Evolutionary conservation across 306 rosid genomes (phyloP), one percentile per base, ranked within the genome.

Genomic region (Luffa acutangula): DNA sequence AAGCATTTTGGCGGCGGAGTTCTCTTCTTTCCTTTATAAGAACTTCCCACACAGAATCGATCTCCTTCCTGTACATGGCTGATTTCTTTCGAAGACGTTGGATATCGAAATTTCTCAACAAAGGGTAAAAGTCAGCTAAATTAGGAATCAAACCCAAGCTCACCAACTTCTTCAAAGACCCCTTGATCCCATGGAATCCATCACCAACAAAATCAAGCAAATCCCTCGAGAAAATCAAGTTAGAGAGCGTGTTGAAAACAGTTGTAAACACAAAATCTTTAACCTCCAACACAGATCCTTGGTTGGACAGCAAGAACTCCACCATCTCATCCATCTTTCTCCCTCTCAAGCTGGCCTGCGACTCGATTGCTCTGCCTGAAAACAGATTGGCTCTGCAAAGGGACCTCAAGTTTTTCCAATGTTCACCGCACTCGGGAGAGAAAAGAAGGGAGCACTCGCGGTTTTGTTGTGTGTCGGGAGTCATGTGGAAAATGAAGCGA

Each of bases 151-250:
- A 48, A 48, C 60, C 78, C 62, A 74, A 52, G 13, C 1, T 33
- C 78, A 51, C 33, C 60, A 51, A 6, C 62, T 74, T 74, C 43
- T 6, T 10, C 0, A 74, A 2, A 74, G 43, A 2, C 39, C 25
- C 63, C 14, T 74, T 74, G 17, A 74, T 8, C 1, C 12, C 78
- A 74, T 39, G 6, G 25, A 36, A 3, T 33, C 31, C 37, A 6
- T 74, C 62, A 33, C 34, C 78, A 46, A 7, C 63, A 25, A 51
- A 74, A n/a, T 49, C 78, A 12, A 74, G 0, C 36, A 49, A 41
- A 51, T 74, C 60, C 63, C 60, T 74, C 25, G 78, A 74, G 78
- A 74, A 74, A 20, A 75, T 11, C 34, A 75, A 58, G 60, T 75
- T 75, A 11, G 59, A 10, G 43, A 75, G 34, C 15, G 9, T 52